Evolutionary conservation across 768 basidiomycete genomes (phyloP).

Genomic region (Boletus fagicola): DNA sequence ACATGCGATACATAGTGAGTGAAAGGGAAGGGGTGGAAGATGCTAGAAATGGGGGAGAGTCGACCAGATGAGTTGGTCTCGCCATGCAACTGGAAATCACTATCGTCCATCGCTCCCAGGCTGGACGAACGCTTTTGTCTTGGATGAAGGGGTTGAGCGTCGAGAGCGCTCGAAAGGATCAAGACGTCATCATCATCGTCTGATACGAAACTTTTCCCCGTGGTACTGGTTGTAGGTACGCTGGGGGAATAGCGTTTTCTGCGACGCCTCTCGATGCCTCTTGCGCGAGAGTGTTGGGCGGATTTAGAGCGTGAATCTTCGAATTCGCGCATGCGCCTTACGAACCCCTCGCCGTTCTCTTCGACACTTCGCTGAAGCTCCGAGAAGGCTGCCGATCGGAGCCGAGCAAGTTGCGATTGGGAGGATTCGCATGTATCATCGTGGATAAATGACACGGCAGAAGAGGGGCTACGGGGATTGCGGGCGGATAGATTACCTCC

Average conservation of each 20-base stretch:
- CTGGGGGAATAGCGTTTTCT: slow-evolving; percentile 39
- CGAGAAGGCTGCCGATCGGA: slow-evolving; percentile 63
- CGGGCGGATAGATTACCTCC: slow-evolving; percentile 7
- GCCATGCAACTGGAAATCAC: slow-evolving; percentile 21
- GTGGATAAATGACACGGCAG: slow-evolving; percentile 13
- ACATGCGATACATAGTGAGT: slow-evolving; percentile 12
- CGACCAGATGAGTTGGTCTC: slow-evolving; percentile 15
- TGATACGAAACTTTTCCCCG: slow-evolving; percentile 22
- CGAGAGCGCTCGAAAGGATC: slow-evolving; percentile 42
- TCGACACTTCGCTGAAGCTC: slow-evolving; percentile 62
- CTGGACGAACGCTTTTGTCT: slow-evolving; percentile 46
- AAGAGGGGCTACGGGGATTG: slow-evolving; percentile 23
- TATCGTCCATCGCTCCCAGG: slow-evolving; percentile 43
- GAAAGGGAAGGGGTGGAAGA: slow-evolving; percentile 16
- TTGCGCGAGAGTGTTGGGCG: slow-evolving; percentile 37
- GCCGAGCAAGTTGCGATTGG: slow-evolving; percentile 38
- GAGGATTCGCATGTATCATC: slow-evolving; percentile 26
- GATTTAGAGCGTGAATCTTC: slow-evolving; percentile 51
- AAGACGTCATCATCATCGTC: slow-evolving; percentile 55
- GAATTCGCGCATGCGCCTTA: slow-evolving; percentile 72
- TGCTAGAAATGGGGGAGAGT: slow-evolving; percentile 25
- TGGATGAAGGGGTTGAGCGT: slow-evolving; percentile 16
- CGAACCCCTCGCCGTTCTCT: slow-evolving; percentile 64
- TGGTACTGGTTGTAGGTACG: slow-evolving; percentile 12
- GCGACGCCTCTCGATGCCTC: slow-evolving; percentile 41